Evolutionary conservation across 495 filamentous ascomycete species (phyloP).

Genomic region (Aspergillus panamensis): DNA sequence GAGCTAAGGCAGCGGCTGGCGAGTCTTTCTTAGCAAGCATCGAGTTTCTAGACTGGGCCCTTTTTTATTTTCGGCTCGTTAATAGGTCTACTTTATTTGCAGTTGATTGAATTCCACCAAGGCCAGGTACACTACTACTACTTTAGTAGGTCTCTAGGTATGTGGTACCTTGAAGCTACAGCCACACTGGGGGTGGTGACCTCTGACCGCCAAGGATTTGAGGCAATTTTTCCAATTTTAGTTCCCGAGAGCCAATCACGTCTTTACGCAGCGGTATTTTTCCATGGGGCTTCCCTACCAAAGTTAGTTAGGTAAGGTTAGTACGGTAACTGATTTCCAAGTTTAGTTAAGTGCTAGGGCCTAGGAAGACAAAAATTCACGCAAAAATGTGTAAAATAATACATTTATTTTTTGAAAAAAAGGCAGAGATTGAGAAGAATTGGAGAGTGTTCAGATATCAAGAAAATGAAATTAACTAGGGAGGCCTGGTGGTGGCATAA

Average conservation of each 20-base stretch:
- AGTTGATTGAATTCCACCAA: too few relatives aligned
- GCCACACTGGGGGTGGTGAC: constrained; percentile 4
- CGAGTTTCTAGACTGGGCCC: constrained; percentile 3
- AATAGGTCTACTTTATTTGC: neutral
- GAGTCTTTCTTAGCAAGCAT: constrained; percentile 6
- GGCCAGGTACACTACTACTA: too few relatives aligned
- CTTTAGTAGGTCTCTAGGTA: neutral
- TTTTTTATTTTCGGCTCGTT: neutral
- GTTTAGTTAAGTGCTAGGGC: neutral
- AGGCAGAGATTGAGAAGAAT: constrained; percentile 1
- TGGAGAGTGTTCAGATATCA: too few relatives aligned
- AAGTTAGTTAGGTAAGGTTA: constrained; percentile 6
- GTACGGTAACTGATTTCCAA: constrained; percentile 1
- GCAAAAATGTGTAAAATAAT: neutral
- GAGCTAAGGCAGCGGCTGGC: constrained; percentile 8
- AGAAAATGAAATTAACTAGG: too few relatives aligned
- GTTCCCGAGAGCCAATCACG: constrained; percentile 15
- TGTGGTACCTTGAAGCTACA: neutral
- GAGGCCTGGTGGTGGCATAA: neutral
- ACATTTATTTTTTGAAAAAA: neutral
- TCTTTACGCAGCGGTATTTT: constrained; percentile 18
- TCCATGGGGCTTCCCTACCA: constrained; percentile 9
- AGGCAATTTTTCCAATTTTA: constrained; percentile 27
- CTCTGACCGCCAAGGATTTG: constrained; percentile 7
- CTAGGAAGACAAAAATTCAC: neutral